Base-by-base conservation (phyloP, 2,329 filamentous ascomycete genomes). In the Fusarium dlaminii region DNA sequence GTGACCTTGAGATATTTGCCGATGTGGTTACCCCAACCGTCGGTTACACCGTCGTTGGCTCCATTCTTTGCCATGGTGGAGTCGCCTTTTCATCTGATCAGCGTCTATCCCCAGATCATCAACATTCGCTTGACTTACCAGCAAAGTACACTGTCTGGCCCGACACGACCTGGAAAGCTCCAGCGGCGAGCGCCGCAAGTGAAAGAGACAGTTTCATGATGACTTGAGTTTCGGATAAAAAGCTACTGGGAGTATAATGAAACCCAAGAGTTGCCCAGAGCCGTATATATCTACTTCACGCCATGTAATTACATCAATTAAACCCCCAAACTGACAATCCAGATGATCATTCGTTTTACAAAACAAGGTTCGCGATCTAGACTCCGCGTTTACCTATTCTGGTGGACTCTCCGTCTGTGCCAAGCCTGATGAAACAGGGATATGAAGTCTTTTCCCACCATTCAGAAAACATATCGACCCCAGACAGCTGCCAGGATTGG, bases 1-100 rank as follows among this genome's bases (percentile, higher is more conserved):
- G 79, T 79, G 15, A 75, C 62, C 15, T 75, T 72, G 17, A 84
- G 82, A 65, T 85, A 88, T 77, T 88, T 86, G 52, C 85, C 83
- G 20, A 93, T 83, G 78, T 88, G 90, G 72, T 87, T 82, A 27
- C 90, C 91, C 90, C 91, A 93, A 48, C 91, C 91, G 86, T 85
- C 75, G 5, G 81, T 85, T 4, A 18, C 52, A 13, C 83, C 83
- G 22, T 82, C 86, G 34, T 80, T 83, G 18, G 83, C 83, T 13
- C 81, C 86, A 17, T 80, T 83, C 45, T 78, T 80, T 5, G 88
- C 88, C 88, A 90, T 91, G 2, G 90, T 91, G 22, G 88, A 90
- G 78, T 92, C 90, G 39, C 90, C 66, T 68, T 68, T 3, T 8
- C 18, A 17, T 12, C 4, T n/a, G 3, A 27, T 68, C 1, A 68